Base-by-base conservation (phyloP, 1,139 yeast genomes). In the Kodamaea derodonti region DNA sequence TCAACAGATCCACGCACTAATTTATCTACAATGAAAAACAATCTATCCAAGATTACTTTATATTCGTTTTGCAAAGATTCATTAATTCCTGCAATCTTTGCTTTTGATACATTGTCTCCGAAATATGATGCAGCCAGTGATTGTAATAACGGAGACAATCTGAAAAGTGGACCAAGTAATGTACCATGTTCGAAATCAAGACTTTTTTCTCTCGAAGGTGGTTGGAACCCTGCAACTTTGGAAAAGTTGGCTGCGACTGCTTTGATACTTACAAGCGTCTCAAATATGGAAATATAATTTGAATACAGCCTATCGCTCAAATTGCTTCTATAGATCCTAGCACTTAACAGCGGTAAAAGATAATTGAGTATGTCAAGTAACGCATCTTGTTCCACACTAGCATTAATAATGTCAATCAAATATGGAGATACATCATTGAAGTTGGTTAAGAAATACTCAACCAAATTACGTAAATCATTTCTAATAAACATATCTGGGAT, bases 141-240 rank as follows among this genome's bases (percentile, higher is more conserved):
- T 15, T 56, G 60, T 10, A 76, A 69, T 33, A 88, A 60, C 0
- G 96, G 95, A 0, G 96, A 85, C 14, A 87, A 60, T 37, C 81
- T 68, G 39, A 87, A 71, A 27, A 87, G 66, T 2, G 95, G 85
- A 2, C 97, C 97, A 37, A 90, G 60, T 10, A 86, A 56, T 0
- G 95, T 78, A 24, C 67, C 65, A 20, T 62, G 62, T 48, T 84
- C 95, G 44, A 73, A 73, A 30, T 72, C 72, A 24, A 68, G 54
- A 10, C 72, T 61, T 1, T 84, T 68, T 16, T 63, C 52, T 14
- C 38, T 32, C 33, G 55, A 63, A 12, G 22, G 30, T 27, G 66
- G 64, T 17, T 27, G 30, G 42, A 81, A 84, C 0, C 74, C 72
- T 33, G 75, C 73, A 20, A 82, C 59, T 40, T 74, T 64, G 1